A percentile compares a stretch with the other conserved stretches of the same genome.
Conservation (phyloP, 495 filamentous ascomycete species). For the Penicillium coffeae region DNA sequence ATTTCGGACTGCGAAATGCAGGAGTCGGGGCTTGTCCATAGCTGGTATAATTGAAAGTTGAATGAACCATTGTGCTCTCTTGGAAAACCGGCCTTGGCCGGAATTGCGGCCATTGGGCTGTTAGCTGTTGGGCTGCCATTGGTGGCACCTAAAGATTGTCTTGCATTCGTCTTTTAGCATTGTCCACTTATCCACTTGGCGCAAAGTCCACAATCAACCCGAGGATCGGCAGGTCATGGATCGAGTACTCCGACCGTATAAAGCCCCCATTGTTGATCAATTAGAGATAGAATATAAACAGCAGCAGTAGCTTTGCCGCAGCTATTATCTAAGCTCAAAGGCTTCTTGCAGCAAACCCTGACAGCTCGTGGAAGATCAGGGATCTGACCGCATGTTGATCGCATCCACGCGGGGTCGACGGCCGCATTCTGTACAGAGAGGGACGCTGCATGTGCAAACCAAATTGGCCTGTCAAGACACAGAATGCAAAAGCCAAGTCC, state of each 20-base stretch:
- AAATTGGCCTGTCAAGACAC: conserved; percentile 8
- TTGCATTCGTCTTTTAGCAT: background rate
- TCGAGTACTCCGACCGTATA: no score
- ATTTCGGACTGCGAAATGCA: background rate
- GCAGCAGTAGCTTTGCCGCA: no score
- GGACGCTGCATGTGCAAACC: conserved; percentile 4
- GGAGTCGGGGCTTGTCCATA: background rate
- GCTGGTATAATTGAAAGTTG: background rate
- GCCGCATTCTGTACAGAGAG: background rate
- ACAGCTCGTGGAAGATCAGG: conserved; percentile 2
- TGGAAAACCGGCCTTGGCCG: background rate
- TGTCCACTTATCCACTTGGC: no score
- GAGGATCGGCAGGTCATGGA: no score
- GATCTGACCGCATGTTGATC: conserved; percentile 19
- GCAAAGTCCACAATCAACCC: no score
- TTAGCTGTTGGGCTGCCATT: conserved; percentile 11
- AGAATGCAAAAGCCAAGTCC: background rate
- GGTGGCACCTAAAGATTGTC: background rate
- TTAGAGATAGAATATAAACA: no score
- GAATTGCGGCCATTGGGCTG: conserved; percentile 1
- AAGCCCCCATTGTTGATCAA: no score
- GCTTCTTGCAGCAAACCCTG: background rate
- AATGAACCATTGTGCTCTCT: background rate
- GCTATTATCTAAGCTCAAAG: no score
- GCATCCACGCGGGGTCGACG: conserved; percentile 12